phyloP scores from a whole-genome alignment of 495 filamentous ascomycete species.

The Lepidopterella palustris region DNA sequence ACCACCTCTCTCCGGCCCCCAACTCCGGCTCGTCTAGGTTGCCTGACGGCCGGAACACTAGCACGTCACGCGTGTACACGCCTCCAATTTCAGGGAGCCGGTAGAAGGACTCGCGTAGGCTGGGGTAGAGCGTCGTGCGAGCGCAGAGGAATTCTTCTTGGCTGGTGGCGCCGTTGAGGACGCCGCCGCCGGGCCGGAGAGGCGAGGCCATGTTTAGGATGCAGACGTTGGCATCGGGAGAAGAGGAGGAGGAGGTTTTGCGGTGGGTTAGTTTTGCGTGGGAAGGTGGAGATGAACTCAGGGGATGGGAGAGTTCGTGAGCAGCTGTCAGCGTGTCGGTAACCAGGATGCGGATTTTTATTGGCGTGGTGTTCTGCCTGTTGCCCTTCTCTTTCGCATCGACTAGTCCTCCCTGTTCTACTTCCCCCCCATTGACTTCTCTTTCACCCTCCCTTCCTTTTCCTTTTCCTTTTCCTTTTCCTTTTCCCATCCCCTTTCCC shows the following conservation, averaged over 20 bases:
- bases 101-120: constrained; percentile 35
- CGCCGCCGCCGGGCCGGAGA: constrained; percentile 26
- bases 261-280: neutral
- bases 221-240: constrained; percentile 20
- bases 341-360: constrained; percentile 39
- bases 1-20: constrained; percentile 26
- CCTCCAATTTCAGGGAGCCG: constrained; percentile 34
- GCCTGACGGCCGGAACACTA: constrained; percentile 31
- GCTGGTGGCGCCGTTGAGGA: constrained; percentile 34
- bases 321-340: constrained; percentile 46
- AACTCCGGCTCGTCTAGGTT: constrained; percentile 24
- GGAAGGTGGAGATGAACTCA: neutral
- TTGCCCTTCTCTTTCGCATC: neutral
- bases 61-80: constrained; percentile 30
- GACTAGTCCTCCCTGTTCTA: too few species aligned
- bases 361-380: too few species aligned
- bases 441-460: neutral
- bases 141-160: constrained; percentile 38
- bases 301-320: constrained; percentile 26
- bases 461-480: constrained; percentile 4
- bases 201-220: constrained; percentile 37
- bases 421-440: too few species aligned
- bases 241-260: neutral
- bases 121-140: constrained; percentile 35
- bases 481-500: constrained; percentile 18